Evolutionary conservation across 139 green algal species (phyloP), one percentile per base, ranked within the genome.

Genomic region (Coccomyxa sp.): DNA sequence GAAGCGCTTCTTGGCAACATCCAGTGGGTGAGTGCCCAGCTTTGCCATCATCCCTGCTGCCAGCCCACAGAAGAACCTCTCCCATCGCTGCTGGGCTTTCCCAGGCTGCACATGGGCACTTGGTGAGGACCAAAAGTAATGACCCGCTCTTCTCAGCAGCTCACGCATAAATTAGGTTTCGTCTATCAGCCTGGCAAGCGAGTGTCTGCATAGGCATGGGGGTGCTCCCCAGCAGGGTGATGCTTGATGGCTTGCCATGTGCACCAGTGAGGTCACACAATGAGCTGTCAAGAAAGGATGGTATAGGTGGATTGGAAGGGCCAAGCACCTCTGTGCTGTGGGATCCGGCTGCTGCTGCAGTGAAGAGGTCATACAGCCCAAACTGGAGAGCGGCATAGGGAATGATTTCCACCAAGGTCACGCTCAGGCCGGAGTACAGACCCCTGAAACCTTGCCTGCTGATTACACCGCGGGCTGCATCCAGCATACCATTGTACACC

Each of bases 1-100:
- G 81, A 95, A 98, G 14, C 96, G 79, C 86, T 99, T 99, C 86
- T 99, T 99, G 39, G 91, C 90, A n/a, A 99, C 95, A 78, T 99
- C 96, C 75, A 99, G 82, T 5, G 95, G 95, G 82, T 98, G 94
- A 0, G 90, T 95, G 12, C 73, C 89, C 55, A 97, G 76, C 82
- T 99, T 99, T 75, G 95, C 92, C 6, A 94, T n/a, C 50, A 90
- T 89, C 29, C 95, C 95, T 36, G 95, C 89, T 18, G 81, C 79
- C 68, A 96, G 83, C 27, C 91, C 93, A 79, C 90, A 96, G 74
- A 91, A 37, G 77, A 96, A 94, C 9, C 78, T 73, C 58, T 91
- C 68, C 24, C 83, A 58, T 64, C 58, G 35, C n/a, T 12, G 16
- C 14, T 29, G 44, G 44, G 12, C 12, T 58, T 58, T 12, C 44